Evolutionary conservation across 352 stramenopile genomes (phyloP).

Genomic region (Thalassiosira livingstoniorum): DNA sequence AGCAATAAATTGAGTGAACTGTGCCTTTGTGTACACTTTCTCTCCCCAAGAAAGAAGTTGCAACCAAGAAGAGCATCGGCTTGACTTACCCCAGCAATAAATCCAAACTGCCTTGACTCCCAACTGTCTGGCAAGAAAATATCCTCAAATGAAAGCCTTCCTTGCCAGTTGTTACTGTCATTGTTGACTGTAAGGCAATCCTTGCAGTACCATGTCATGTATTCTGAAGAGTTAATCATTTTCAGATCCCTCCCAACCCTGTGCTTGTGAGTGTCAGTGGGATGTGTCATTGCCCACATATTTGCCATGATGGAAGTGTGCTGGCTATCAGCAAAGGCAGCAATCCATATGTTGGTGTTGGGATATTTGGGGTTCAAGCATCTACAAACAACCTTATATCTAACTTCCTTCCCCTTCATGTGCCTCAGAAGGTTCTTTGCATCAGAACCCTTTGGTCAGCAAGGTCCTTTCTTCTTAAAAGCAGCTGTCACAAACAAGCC

Average conservation of each 20-base stretch:
- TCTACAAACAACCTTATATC: not conserved
- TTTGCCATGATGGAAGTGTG: not conserved
- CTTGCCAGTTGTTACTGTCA: not conserved
- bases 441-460: not conserved
- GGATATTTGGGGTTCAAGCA: not conserved
- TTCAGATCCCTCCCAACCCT: not conserved
- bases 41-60: not conserved
- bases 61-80: not conserved
- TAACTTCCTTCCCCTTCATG: not conserved
- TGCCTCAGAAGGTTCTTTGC: not conserved
- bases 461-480: not conserved
- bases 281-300: not conserved
- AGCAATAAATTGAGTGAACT: not conserved
- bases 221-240: not conserved
- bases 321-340: not conserved
- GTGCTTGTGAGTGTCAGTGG: not conserved
- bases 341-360: not conserved
- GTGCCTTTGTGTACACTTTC: not conserved
- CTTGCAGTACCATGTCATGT: too few relatives aligned
- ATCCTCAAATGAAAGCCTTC: not conserved
- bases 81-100: not conserved
- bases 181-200: not conserved
- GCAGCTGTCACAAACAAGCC: not conserved
- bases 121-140: not conserved
- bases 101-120: not conserved